Evolutionary conservation across 2,329 filamentous ascomycete genomes (phyloP), one percentile per base, ranked within the genome.

Genomic region (Ophioceras dolichostomum): DNA sequence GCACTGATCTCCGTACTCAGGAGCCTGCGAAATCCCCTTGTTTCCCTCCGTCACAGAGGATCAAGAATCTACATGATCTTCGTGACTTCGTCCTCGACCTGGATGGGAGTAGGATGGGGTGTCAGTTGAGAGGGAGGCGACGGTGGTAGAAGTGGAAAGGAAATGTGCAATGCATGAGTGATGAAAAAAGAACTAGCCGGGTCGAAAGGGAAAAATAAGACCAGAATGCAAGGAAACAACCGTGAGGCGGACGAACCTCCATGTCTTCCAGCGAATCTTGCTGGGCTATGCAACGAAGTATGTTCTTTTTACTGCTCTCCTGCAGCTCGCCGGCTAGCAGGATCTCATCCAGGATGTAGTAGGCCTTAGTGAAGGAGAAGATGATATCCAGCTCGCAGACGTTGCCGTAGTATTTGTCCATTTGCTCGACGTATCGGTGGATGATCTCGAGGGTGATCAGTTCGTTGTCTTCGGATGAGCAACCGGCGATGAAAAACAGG

Each of bases 381-480:
- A 98, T 98, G 63, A 96, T 95, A 60, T 96, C 88, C 46, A 98
- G 76, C 67, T 98, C 91, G 78, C 91, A 98, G 42, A 98, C 91
- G 60, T 98, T 98, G 61, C 91, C 91, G 61, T 96, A 98, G 68
- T 98, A 98, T 62, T 98, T 98, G 72, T 98, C 91, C 91, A 98
- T 98, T 65, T 98, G 91, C 63, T 98, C 91, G 56, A 98, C 91
- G 59, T 98, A 98, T 63, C 91, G 86, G 62, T 98, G 91, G 53
- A 98, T 93, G 56, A 98, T 87, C 62, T 98, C 91, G 56, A 98
- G 85, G 18, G 86, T 94, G 59, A 96, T 95, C 55, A 98, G 69
- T 59, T 98, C 91, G 63, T 98, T 98, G 63, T 98, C 91, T 45
- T 86, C 87, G n/a, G 88, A 88, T 38, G 87, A 81, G 66, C 87